Base-by-base conservation (phyloP, 805 yeast genomes). In the Helenozyma baotianmanensis region DNA sequence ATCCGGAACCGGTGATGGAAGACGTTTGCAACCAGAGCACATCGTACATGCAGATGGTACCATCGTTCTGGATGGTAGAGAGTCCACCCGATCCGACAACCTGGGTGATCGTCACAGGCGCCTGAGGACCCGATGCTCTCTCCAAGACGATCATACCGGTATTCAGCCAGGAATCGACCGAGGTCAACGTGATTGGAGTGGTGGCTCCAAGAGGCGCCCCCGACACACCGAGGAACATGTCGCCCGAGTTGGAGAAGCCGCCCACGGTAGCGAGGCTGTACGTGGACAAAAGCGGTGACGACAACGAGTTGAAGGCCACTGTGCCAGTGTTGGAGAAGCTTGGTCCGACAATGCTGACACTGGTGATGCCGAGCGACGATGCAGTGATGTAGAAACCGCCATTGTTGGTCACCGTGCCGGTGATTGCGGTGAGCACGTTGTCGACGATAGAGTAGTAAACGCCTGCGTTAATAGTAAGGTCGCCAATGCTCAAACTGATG, bases 391-490 rank as follows among this genome's bases (percentile, higher is more conserved):
- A 58, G 27, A 55, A 50, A 9, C 43, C 53, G 22, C 59, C 60
- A 9, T 48, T 33, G 10, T 38, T 23, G 31, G 40, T 30, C 14
- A 58, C 39, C 14, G 27, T 15, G 21, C 64, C 62, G 26, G 48
- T 39, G 14, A 56, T 35, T 11, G 40, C 35, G 9, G 48, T 38
- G n/a, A 43, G 7, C 5, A 50, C 42, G 32, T 50, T 51, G 30
- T 53, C 43, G 25, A 56, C 43, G 21, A 57, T 52, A 9, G 62
- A 54, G 43, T 50, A 56, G 30, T 43, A 50, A 3, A 43, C 58
- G 24, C 53, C 56, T 1, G 46, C 30, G n/a, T 30, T 27, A 16
- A 58, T 39, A 4, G 25, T 31, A 11, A 38, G 34, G 8, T 26
- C 28, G 5, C 25, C 36, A 15, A 15, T 17, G 9, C 5, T 12